These are phyloP conservation scores for Pseudocercospora fijiensis DNA, from an alignment of 2,329 filamentous ascomycete species.

Conservation along the genomic window DNA sequence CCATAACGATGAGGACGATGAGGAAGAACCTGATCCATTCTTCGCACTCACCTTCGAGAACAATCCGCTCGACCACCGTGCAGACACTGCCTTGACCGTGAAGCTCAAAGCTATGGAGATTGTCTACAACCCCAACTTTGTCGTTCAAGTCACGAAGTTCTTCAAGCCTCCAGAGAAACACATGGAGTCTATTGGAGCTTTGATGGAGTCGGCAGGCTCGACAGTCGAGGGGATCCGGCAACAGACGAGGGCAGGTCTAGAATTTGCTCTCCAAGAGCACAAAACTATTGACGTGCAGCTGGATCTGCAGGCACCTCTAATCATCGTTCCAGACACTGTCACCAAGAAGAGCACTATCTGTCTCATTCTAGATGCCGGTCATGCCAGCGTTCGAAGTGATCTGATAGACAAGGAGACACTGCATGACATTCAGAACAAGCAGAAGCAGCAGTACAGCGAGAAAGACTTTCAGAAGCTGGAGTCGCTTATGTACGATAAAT, in stretches of 20 bases:
- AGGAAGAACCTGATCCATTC: slow-evolving; percentile 69
- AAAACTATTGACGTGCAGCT: slow-evolving; percentile 97
- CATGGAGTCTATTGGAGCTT: slow-evolving; percentile 95
- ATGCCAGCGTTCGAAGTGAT: slow-evolving; percentile 90
- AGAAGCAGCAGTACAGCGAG: slow-evolving; percentile 81
- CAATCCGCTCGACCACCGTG: slow-evolving; percentile 88
- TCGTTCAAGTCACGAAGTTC: slow-evolving; percentile 88
- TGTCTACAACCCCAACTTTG: slow-evolving; percentile 93
- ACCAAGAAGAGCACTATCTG: slow-evolving; percentile 77
- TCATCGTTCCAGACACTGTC: slow-evolving; percentile 94
- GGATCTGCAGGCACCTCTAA: slow-evolving; percentile 90
- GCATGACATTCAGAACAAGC: slow-evolving; percentile 85
- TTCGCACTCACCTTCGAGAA: slow-evolving; percentile 92
- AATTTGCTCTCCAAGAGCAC: slow-evolving; percentile 95
- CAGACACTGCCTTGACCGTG: slow-evolving; percentile 84
- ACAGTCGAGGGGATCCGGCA: slow-evolving; percentile 93
- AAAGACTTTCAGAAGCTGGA: slow-evolving; percentile 86
- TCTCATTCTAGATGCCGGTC: slow-evolving; percentile 92
- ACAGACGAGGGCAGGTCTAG: slow-evolving; percentile 90
- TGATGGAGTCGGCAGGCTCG: slow-evolving; percentile 93
- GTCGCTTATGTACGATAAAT: slow-evolving; percentile 96
- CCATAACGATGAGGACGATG: slow-evolving; percentile 47
- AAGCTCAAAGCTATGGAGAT: slow-evolving; percentile 95
- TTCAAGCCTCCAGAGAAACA: slow-evolving; percentile 95
- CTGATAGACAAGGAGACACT: slow-evolving; percentile 89